Conservation (phyloP, 1,139 yeast species). For the Diutina mesorugosa region DNA sequence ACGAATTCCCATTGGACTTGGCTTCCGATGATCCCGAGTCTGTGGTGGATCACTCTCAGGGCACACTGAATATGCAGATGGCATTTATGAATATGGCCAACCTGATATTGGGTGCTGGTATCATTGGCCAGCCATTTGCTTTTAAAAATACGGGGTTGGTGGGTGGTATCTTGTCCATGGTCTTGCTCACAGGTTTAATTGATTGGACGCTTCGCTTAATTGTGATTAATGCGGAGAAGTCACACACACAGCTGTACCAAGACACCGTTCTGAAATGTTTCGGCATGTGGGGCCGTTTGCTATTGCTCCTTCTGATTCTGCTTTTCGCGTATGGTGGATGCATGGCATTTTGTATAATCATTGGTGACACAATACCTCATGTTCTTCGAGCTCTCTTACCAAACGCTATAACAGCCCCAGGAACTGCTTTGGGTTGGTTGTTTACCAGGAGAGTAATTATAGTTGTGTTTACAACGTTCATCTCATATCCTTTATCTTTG, state of each 20-base stretch:
- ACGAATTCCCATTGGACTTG: background rate
- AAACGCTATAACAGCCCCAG: constrained; percentile 20
- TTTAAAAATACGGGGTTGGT: constrained; percentile 66
- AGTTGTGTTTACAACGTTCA: constrained; percentile 49
- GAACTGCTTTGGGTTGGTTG: constrained; percentile 30
- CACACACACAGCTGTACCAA: constrained; percentile 72
- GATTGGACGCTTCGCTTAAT: constrained; percentile 81
- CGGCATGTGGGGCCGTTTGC: constrained; percentile 58
- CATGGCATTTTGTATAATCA: constrained; percentile 86
- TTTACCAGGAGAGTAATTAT: constrained; percentile 60
- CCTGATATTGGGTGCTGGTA: constrained; percentile 87
- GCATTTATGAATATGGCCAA: constrained; percentile 98
- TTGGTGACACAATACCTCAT: constrained; percentile 92
- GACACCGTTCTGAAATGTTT: constrained; percentile 74
- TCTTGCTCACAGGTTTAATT: constrained; percentile 51
- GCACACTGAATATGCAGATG: background rate
- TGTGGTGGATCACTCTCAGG: background rate
- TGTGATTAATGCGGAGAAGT: constrained; percentile 69
- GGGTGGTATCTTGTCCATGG: constrained; percentile 56
- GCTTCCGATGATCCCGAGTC: background rate
- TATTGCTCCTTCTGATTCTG: constrained; percentile 66
- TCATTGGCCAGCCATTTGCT: constrained; percentile 89
- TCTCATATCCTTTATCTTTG: constrained; percentile 76
- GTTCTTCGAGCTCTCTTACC: constrained; percentile 65
- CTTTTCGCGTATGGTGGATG: constrained; percentile 91